phyloP scores from a whole-genome alignment of 2,329 filamentous ascomycete genomes.

The Coniochaeta prunicola region DNA sequence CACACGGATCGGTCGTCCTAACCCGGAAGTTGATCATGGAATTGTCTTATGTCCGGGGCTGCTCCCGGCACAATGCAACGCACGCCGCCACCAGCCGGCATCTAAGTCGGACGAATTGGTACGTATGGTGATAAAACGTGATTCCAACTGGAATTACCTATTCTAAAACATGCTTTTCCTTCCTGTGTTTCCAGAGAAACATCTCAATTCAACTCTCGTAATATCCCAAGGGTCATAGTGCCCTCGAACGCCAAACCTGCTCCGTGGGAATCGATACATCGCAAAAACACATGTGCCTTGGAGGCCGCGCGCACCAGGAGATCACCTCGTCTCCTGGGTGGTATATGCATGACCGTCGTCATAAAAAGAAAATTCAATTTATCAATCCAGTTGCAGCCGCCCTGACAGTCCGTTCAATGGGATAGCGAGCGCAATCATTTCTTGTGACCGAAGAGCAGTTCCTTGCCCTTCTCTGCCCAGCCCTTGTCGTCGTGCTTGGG shows the following conservation, averaged over 20 bases:
- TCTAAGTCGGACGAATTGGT: neutral
- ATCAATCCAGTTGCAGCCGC: neutral
- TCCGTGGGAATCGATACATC: neutral
- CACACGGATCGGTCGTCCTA: neutral
- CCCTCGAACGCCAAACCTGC: neutral
- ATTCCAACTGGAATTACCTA: neutral
- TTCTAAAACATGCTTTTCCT: neutral
- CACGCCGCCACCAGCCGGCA: neutral
- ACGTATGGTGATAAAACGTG: neutral
- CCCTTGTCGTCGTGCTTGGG: neutral
- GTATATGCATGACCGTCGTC: neutral
- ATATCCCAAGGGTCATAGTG: neutral
- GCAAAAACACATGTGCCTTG: neutral
- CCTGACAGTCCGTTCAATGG: neutral
- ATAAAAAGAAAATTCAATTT: neutral
- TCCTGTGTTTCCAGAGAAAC: neutral
- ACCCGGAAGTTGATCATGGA: neutral
- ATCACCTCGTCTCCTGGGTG: neutral
- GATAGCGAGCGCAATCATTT: constrained; percentile 2
- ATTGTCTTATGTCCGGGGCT: neutral
- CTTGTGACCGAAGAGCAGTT: constrained; percentile 17
- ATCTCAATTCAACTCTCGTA: neutral
- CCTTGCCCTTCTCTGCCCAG: constrained; percentile 18
- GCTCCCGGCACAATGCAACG: neutral
- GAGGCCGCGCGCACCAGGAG: neutral